Evolutionary conservation across 192 early-diverging fungal species (phyloP).

Genomic region (Mycoemilia scoparia): DNA sequence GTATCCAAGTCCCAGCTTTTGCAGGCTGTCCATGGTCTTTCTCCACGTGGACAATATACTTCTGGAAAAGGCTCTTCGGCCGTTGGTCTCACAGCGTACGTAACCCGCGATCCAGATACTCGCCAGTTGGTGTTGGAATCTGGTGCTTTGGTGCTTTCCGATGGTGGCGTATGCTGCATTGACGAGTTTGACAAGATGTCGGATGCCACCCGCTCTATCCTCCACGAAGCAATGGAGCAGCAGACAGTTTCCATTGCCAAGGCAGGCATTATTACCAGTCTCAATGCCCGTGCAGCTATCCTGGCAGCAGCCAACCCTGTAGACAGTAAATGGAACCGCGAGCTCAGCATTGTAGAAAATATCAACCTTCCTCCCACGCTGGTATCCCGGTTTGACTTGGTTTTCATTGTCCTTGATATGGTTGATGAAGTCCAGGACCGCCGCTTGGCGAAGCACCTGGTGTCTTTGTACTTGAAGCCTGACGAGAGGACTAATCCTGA

Average conservation of each 20-base stretch:
- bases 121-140: slow-evolving; percentile 89
- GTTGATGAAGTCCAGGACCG: slow-evolving; percentile 74
- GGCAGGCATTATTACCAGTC: slow-evolving; percentile 93
- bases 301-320: slow-evolving; percentile 90
- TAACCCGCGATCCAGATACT: slow-evolving; percentile 89
- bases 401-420: slow-evolving; percentile 81
- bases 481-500: slow-evolving; percentile 7
- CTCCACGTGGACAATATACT: slow-evolving; percentile 89
- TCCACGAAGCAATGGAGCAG: slow-evolving; percentile 99
- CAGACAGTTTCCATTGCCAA: slow-evolving; percentile 97
- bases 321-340: slow-evolving; percentile 69
- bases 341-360: slow-evolving; percentile 69
- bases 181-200: slow-evolving; percentile 99
- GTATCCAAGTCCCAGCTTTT: slow-evolving; percentile 89
- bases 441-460: slow-evolving; percentile 72
- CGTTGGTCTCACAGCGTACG: slow-evolving; percentile 89
- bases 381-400: slow-evolving; percentile 87
- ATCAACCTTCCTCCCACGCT: slow-evolving; percentile 84
- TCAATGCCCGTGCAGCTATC: slow-evolving; percentile 92
- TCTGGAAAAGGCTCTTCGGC: slow-evolving; percentile 94
- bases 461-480: slow-evolving; percentile 69
- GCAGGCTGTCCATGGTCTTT: slow-evolving; percentile 78
- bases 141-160: slow-evolving; percentile 86
- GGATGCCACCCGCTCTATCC: slow-evolving; percentile 75
- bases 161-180: slow-evolving; percentile 93